Evolutionary conservation across 2,329 filamentous ascomycete species (phyloP), one percentile per base, ranked within the genome.

Genomic region (Aspergillus chevalieri): DNA sequence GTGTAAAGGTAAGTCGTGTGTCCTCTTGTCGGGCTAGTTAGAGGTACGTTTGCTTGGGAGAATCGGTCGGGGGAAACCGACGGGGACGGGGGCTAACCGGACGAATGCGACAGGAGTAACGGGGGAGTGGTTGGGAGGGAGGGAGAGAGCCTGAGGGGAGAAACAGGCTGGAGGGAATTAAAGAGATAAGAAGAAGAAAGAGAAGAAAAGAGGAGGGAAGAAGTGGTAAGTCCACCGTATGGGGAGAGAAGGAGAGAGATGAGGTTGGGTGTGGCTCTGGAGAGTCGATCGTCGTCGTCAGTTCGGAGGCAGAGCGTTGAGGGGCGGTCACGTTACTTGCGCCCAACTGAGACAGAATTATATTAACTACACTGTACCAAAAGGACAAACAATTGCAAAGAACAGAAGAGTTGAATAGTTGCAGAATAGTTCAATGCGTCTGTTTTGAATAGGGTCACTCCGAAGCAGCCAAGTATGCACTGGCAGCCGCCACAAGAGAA

Each of bases 251-350:
- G 17, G 34, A 38, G 34, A 34, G 30, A 38, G 34, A 17, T 12
- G 51, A 50, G 49, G 46, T 52, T 53, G 49, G 49, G 52, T 56
- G 46, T 59, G 56, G 52, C 56, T 38, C 9, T 38, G 34, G 41
- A 19, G 41, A 43, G 41, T 21, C 19, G 17, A n/a, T 43, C 19
- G 17, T 21, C 19, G 22, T 43, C 41, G 41, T 43, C 41, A 43
- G 41, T 24, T 22, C 34, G 33, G 44, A 24, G 26, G 36, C 17
- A 45, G 41, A n/a, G 28, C 26, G 26, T 30, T 33, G 45, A 30
- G 19, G 39, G 49, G 49, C 49, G 44, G 52, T 52, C 52, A 52
- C 49, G 47, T 53, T 53, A 30, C 26, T 30, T 30, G 26, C 26
- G 26, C 26, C 26, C 26, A 28, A 28, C 26, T 28, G 26, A 30